Evolutionary conservation across 805 yeast species (phyloP), one percentile per base, ranked within the genome.

Genomic region (Pichia exigua): DNA sequence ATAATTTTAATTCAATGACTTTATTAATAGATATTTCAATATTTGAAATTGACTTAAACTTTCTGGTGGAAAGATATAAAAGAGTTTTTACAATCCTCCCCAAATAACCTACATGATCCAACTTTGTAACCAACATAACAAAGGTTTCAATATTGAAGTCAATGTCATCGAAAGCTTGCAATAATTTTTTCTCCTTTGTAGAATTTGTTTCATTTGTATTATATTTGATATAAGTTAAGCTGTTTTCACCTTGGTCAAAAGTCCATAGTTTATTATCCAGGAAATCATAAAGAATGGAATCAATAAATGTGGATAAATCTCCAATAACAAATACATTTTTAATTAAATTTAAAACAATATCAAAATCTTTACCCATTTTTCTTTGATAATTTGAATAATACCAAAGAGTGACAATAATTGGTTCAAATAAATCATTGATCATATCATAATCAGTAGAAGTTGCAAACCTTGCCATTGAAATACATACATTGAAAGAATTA

Each of bases 401-500:
- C 84, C 84, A 80, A 18, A 57, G 69, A 22, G 56, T 69, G 45
- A 52, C 59, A 27, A 61, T 20, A 3, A 70, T 55, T 3, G 67
- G 67, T 9, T 53, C 46, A 18, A 66, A 58, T 24, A 79, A 49
- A 13, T 60, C 66, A 18, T 56, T 54, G 10, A 75, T 51, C 17
- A 79, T 60, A 4, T 67, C 72, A 0, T 54, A 52, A 1, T 71
- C 63, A 5, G 51, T 52, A 0, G 73, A 57, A 44, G 73, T 74
- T 9, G 53, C 24, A 26, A 44, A 42, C 58, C 80, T 80, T 0
- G 83, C 68, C 11, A 87, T 58, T 0, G 92, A 81, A 0, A 85
- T 64, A n/a, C 84, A 57, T 0, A 84, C 87, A 63, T 85, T 85
- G 22, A 86, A 70, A 5, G 73, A 70, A 62, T 85, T 82, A 58